Evolutionary conservation across 768 basidiomycete genomes (phyloP).

Genomic region (Amanita molliuscula): DNA sequence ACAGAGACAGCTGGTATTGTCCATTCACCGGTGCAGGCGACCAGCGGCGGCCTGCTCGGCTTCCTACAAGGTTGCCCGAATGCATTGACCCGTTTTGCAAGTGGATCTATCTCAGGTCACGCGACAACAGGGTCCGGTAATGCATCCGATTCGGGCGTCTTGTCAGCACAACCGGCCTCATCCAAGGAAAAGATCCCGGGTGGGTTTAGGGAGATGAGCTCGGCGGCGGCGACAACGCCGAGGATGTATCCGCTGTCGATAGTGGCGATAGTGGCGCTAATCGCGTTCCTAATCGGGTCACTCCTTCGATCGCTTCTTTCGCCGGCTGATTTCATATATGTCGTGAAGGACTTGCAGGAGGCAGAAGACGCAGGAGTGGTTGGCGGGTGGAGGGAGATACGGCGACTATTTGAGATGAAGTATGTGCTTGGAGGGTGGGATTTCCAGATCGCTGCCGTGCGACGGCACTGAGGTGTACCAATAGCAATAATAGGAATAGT

Average conservation of each 20-base stretch:
- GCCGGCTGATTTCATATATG: constrained; percentile 86
- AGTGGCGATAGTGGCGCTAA: constrained; percentile 68
- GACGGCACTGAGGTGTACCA: constrained; percentile 39
- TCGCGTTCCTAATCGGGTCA: constrained; percentile 88
- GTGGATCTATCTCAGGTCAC: constrained; percentile 7
- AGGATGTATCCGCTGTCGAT: constrained; percentile 36
- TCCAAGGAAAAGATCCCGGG: constrained; percentile 25
- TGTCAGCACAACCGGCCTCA: neutral
- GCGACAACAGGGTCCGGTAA: constrained; percentile 3
- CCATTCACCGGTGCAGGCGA: constrained; percentile 11
- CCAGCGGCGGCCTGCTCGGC: constrained; percentile 36
- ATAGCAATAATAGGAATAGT: neutral
- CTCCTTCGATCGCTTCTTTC: constrained; percentile 80
- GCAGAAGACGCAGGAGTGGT: constrained; percentile 34
- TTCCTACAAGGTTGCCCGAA: constrained; percentile 56
- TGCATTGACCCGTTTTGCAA: constrained; percentile 42
- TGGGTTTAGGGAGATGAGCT: constrained; percentile 21
- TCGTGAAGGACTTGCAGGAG: constrained; percentile 48
- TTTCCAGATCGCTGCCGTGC: constrained; percentile 76
- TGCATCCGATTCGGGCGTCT: neutral
- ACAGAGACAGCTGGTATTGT: neutral
- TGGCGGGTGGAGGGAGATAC: constrained; percentile 77
- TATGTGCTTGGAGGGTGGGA: constrained; percentile 81
- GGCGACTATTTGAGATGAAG: constrained; percentile 72
- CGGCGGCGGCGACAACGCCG: constrained; percentile 11